A percentile compares a stretch with the other conserved stretches of the same genome.
Conservation (phyloP, 2,329 filamentous ascomycete genomes). For the Aspergillus sergii region DNA sequence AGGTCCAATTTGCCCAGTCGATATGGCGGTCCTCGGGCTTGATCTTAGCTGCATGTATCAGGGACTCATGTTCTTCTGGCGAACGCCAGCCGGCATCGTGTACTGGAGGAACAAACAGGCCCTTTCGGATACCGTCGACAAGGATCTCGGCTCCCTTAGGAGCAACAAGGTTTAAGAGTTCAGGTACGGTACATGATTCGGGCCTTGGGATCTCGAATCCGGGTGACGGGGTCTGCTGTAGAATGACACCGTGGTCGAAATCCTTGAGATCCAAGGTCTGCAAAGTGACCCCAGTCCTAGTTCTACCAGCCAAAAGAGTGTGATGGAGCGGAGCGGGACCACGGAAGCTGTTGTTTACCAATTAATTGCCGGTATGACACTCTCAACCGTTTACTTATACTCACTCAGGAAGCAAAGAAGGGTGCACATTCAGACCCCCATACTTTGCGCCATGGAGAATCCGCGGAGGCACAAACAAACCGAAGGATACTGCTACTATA, state of each 20-base stretch:
- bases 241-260: constrained; percentile 79
- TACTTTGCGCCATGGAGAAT: constrained; percentile 72
- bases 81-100: constrained; percentile 31
- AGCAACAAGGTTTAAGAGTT: constrained; percentile 60
- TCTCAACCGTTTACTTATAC: constrained; percentile 20
- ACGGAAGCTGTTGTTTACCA: constrained; percentile 61
- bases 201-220: constrained; percentile 57
- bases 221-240: constrained; percentile 68
- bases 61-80: constrained; percentile 24
- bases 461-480: constrained; percentile 78
- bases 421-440: constrained; percentile 91
- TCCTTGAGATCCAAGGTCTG: constrained; percentile 77
- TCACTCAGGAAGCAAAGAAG: constrained; percentile 83
- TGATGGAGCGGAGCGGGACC: constrained; percentile 87
- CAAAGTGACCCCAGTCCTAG: constrained; percentile 73
- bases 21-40: constrained; percentile 65
- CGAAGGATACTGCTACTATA: constrained; percentile 91
- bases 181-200: constrained; percentile 48
- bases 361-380: not conserved
- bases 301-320: constrained; percentile 67
- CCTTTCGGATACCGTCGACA: constrained; percentile 62
- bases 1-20: constrained; percentile 59
- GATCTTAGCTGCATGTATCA: constrained; percentile 72
- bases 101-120: constrained; percentile 68
- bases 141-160: constrained; percentile 72